phyloP scores from a whole-genome alignment of 2,329 filamentous ascomycete genomes.

The Stachybotrys elegans region DNA sequence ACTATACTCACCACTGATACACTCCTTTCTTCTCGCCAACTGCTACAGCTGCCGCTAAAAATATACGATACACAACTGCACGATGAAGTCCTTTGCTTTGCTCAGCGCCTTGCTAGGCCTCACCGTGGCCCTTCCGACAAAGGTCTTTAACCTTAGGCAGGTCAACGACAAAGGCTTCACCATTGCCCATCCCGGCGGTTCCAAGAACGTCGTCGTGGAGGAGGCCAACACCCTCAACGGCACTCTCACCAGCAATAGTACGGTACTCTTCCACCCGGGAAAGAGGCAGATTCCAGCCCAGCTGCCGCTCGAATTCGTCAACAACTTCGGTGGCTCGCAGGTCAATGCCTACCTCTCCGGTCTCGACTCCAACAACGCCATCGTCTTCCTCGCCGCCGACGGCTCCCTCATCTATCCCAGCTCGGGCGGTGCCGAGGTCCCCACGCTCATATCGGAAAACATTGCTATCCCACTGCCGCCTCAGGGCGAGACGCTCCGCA shows the following conservation, averaged over 20 bases:
- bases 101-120: neutral
- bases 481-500: slow-evolving; percentile 28
- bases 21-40: no score
- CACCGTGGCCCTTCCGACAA: neutral
- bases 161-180: slow-evolving; percentile 24
- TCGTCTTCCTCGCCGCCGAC: slow-evolving; percentile 38
- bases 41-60: no score
- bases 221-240: slow-evolving; percentile 34
- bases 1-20: no score
- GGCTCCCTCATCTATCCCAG: slow-evolving; percentile 37
- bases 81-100: neutral
- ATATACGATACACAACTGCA: no score
- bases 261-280: slow-evolving; percentile 2
- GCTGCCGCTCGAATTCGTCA: slow-evolving; percentile 31
- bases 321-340: slow-evolving; percentile 32
- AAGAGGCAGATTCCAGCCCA: slow-evolving; percentile 7
- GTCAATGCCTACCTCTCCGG: slow-evolving; percentile 43
- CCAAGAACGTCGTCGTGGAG: slow-evolving; percentile 28
- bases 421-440: slow-evolving; percentile 25
- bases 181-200: slow-evolving; percentile 21
- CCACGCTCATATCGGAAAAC: slow-evolving; percentile 30
- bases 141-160: no score
- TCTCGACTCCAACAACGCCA: slow-evolving; percentile 28
- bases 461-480: slow-evolving; percentile 37
- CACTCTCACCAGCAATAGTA: slow-evolving; percentile 18